phyloP scores from a whole-genome alignment of 163 green algal species.

The Scenedesmus sp. region DNA sequence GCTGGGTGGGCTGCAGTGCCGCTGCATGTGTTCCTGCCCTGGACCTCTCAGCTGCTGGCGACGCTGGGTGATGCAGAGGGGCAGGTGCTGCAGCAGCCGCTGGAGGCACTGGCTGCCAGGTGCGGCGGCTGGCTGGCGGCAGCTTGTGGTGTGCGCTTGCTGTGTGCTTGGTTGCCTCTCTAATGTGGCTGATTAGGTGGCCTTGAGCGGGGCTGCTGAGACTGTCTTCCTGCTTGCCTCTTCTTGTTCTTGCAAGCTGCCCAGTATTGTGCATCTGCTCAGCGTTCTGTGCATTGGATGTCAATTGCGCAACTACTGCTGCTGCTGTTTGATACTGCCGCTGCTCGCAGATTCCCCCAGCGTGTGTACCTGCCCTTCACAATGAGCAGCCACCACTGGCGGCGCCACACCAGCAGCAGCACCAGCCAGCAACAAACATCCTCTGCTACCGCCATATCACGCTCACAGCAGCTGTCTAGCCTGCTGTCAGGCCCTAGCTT shows the following conservation, averaged over 20 bases:
- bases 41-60: slow-evolving; percentile 62
- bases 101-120: slow-evolving; percentile 45
- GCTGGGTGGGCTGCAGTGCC: slow-evolving; percentile 48
- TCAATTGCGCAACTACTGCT: not conserved
- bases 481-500: slow-evolving; percentile 31
- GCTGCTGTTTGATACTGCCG: not conserved
- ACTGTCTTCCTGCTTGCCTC: too few species aligned
- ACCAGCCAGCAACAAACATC: not conserved
- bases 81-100: slow-evolving; percentile 42
- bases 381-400: slow-evolving; percentile 51
- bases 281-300: not conserved
- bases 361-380: slow-evolving; percentile 61
- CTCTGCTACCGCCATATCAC: slow-evolving; percentile 30
- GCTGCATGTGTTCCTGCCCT: slow-evolving; percentile 59
- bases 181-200: too few species aligned
- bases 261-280: not conserved
- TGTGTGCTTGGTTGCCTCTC: not conserved
- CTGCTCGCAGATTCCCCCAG: slow-evolving; percentile 46
- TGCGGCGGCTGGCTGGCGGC: not conserved
- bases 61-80: slow-evolving; percentile 53
- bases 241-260: too few species aligned
- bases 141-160: slow-evolving; percentile 4
- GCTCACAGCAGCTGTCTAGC: not conserved
- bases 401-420: slow-evolving; percentile 10
- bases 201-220: too few species aligned